A percentile compares a stretch with the other conserved stretches of the same genome.
Conservation (phyloP, 164 flowering plant species). For the Paratinospora sagittata region DNA sequence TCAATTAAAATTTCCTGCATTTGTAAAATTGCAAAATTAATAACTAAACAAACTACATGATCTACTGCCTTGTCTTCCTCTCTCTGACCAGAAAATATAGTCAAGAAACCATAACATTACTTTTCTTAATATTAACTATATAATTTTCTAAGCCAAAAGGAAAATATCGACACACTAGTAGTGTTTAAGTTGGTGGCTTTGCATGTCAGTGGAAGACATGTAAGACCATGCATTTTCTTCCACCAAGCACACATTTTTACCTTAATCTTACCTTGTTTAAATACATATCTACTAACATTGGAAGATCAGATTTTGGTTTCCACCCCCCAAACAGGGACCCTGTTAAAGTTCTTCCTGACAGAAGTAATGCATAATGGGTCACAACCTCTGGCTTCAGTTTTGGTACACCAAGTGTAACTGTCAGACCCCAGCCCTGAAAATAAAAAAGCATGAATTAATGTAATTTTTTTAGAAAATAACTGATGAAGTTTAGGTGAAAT, state of each 20-base stretch:
- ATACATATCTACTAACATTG: conserved; percentile 73
- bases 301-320: conserved; percentile 94
- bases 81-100: not conserved
- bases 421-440: conserved; percentile 84
- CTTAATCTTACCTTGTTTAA: conserved; percentile 45
- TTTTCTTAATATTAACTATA: not conserved
- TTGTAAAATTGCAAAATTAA: not conserved
- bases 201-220: too few relatives aligned
- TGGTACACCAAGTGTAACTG: conserved; percentile 96
- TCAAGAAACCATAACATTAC: not conserved
- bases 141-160: not conserved
- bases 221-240: too few relatives aligned
- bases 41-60: not conserved
- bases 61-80: conserved; percentile 1
- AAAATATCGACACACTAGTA: too few relatives aligned
- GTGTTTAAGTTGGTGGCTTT: not conserved
- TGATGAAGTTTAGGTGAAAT: not conserved
- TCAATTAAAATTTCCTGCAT: conserved; percentile 74
- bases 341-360: conserved; percentile 74
- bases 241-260: not conserved
- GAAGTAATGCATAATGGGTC: conserved; percentile 73
- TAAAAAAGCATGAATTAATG: not conserved
- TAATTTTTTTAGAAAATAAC: not conserved
- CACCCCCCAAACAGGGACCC: conserved; percentile 89
- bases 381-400: conserved; percentile 71